Evolutionary conservation across 2,329 filamentous ascomycete genomes (phyloP), one percentile per base, ranked within the genome.

Genomic region (Colletotrichum navitas): DNA sequence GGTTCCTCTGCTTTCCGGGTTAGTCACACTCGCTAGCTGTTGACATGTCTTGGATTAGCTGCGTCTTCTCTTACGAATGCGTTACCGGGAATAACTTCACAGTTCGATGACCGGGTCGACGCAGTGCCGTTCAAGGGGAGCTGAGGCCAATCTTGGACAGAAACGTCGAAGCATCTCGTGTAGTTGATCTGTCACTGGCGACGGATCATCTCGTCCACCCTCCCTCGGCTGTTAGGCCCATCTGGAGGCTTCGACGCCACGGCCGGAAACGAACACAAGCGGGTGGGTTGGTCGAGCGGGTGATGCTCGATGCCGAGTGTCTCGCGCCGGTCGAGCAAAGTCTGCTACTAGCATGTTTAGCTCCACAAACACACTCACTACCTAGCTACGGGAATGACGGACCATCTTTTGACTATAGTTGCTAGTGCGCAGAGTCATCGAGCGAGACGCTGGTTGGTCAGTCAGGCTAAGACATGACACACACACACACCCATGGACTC

Each of bases 151-250:
- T 64, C 59, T 51, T 63, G 39, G 12, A 51, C 65, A 29, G 52
- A 72, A 49, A n/a, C 69, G 59, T 59, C 69, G 18, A 16, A 12
- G 2, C 5, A 1, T 12, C 18, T 41, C 47, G 41, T 21, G 21
- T 56, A 60, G 69, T 65, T n/a, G 49, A 10, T 45, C 59, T 59
- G 65, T 64, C 64, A 45, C 54, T 68, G 59, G 65, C 45, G 58
- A 51, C 43, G 58, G 41, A 21, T 11, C 16, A 16, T 26, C 41
- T 51, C 55, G 41, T 43, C 18, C 39, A 24, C 45, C 26, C 29
- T n/a, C 24, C 29, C 54, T 59, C 16, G 12, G 56, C 14, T 56
- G 29, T 32, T 63, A 29, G 49, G 10, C 41, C 29, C n/a, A 12
- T 39, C 18, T 36, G 5, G 12, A n/a, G 29, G 29, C 34, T 39